These are phyloP conservation scores for Lasiodiplodia citricola DNA, from an alignment of 2,329 filamentous ascomycete species.

Conservation along the genomic window DNA sequence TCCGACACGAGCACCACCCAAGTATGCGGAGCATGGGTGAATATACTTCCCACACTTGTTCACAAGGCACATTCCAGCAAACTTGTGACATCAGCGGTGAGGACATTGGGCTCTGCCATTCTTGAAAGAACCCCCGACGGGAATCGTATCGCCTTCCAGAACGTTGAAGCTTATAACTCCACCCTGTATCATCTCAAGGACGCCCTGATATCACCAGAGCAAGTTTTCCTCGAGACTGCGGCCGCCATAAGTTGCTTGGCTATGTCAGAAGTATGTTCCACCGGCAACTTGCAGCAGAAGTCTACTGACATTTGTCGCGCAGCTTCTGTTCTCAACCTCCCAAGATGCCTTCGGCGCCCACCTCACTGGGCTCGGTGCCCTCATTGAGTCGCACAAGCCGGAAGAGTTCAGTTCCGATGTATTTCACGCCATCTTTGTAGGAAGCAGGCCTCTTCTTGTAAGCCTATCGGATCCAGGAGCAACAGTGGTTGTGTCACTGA, in stretches of 20 bases:
- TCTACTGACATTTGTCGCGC: slow-evolving; percentile 22
- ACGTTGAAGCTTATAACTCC: slow-evolving; percentile 37
- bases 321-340: slow-evolving; percentile 44
- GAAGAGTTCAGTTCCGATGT: slow-evolving; percentile 40
- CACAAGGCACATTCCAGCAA: slow-evolving; percentile 28
- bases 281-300: background rate
- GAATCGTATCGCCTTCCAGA: slow-evolving; percentile 34
- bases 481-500: background rate
- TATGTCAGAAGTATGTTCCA: slow-evolving; percentile 35
- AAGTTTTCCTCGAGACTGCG: slow-evolving; percentile 34
- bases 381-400: slow-evolving; percentile 42
- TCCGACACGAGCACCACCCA: slow-evolving; percentile 30
- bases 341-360: slow-evolving; percentile 38
- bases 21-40: slow-evolving; percentile 50
- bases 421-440: slow-evolving; percentile 48
- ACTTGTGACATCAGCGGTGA: slow-evolving; percentile 39
- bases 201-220: slow-evolving; percentile 26
- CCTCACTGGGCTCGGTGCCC: slow-evolving; percentile 40
- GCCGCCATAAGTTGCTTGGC: slow-evolving; percentile 47
- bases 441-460: slow-evolving; percentile 49
- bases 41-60: slow-evolving; percentile 43
- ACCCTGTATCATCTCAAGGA: slow-evolving; percentile 36
- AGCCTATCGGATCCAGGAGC: slow-evolving; percentile 12
- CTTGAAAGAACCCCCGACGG: slow-evolving; percentile 31
- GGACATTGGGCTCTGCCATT: slow-evolving; percentile 42